Evolutionary conservation across 768 basidiomycete species (phyloP), one percentile per base, ranked within the genome.

Genomic region (Lentinula boryana): DNA sequence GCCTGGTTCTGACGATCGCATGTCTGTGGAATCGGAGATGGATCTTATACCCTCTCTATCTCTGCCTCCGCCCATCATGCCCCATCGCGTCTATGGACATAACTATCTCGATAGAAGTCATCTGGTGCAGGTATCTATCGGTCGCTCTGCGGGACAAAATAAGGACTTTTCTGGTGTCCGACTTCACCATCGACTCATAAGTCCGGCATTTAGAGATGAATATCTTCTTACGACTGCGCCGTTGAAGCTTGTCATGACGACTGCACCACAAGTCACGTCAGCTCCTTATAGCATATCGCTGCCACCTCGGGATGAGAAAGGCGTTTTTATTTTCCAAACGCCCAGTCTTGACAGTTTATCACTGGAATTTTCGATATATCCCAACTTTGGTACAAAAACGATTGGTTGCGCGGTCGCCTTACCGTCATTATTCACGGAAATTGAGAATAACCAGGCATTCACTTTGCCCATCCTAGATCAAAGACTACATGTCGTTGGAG

Each of bases 51-150:
- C 97, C 15, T 89, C 89, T 1, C 79, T 99, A n/a, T 93, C 91
- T 18, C 81, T 99, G 16, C 97, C 97, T 2, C 97, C 97, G 1
- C 97, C 97, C 2, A 98, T 98, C 70, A 96, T 99, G 84, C 95
- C 97, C 32, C 93, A 98, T 70, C 86, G 94, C 57, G 91, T 96
- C 35, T 99, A 99, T 70, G 96, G 96, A 6, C 96, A 99, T 76
- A 96, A 93, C 69, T 94, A 91, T 72, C 81, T 99, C 56, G 93
- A 96, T 72, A 88, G 85, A 68, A 86, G 86, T 53, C 86, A 86
- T 68, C 79, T 98, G 36, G 85, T 98, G 5, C 91, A 96, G 67
- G 80, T 99, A 49, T 85, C 89, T 0, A 84, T 98, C 48, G 94
- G 93, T 2, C 84, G 85, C 63, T 80, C 83, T 58, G 80, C 84